phyloP scores from a whole-genome alignment of 2,329 filamentous ascomycete genomes.

The Aphanoascus verrucosus region DNA sequence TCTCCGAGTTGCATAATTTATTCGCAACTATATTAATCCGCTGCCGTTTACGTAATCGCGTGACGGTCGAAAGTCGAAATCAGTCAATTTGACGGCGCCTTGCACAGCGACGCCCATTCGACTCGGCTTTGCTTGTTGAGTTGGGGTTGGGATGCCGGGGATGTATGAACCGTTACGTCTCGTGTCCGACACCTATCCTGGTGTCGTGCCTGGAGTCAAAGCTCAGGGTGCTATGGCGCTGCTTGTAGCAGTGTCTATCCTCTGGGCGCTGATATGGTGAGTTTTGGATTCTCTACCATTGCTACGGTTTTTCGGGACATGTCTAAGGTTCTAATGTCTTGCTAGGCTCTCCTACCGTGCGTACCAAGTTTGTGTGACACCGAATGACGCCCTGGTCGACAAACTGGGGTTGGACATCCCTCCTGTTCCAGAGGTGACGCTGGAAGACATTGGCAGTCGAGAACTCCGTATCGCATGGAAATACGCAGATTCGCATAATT shows the following conservation, averaged over 20 bases:
- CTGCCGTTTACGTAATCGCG: not conserved
- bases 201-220: slow-evolving; percentile 37
- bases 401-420: slow-evolving; percentile 92
- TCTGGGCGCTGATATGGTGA: slow-evolving; percentile 42
- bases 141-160: slow-evolving; percentile 28
- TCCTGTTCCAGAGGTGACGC: slow-evolving; percentile 73
- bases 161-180: slow-evolving; percentile 39
- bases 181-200: slow-evolving; percentile 38
- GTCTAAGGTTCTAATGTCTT: not conserved
- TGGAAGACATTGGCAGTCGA: slow-evolving; percentile 78
- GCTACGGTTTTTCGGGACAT: slow-evolving; percentile 8
- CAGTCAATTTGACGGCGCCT: not conserved
- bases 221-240: slow-evolving; percentile 42
- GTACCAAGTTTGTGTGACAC: slow-evolving; percentile 79
- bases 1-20: too few species aligned
- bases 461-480: slow-evolving; percentile 89
- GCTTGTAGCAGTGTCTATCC: slow-evolving; percentile 37
- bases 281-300: slow-evolving; percentile 12
- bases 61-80: not conserved
- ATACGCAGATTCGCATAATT: slow-evolving; percentile 52
- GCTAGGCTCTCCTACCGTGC: slow-evolving; percentile 71
- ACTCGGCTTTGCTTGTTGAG: not conserved
- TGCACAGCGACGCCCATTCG: not conserved
- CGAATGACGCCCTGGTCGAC: slow-evolving; percentile 78
- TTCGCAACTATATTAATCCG: not conserved